Conservation (phyloP, 2,329 filamentous ascomycete genomes). For the Sordariomycetes sp. region DNA sequence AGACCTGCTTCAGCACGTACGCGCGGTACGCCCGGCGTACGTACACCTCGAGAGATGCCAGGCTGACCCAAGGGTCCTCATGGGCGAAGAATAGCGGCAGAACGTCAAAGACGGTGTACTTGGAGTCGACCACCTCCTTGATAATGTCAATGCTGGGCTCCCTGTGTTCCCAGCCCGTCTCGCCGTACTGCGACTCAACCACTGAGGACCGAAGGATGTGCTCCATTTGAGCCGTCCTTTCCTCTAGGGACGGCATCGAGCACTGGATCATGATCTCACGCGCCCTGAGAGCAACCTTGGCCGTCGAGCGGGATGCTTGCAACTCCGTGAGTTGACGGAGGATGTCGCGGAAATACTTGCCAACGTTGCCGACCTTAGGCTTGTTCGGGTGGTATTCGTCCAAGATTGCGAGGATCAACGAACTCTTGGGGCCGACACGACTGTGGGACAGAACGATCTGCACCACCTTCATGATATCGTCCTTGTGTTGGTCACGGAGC, state of each 20-base stretch:
- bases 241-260: conserved; percentile 87
- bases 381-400: conserved; percentile 93
- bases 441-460: conserved; percentile 89
- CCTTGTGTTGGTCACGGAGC: conserved; percentile 92
- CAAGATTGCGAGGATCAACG: conserved; percentile 78
- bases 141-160: conserved; percentile 82
- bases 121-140: conserved; percentile 96
- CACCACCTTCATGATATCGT: conserved; percentile 73
- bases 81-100: conserved; percentile 91
- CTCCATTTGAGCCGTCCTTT: conserved; percentile 93
- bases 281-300: conserved; percentile 94
- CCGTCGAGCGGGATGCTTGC: conserved; percentile 64
- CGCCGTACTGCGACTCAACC: conserved; percentile 91
- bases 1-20: conserved; percentile 77
- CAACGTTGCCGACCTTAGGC: conserved; percentile 76
- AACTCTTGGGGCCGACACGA: conserved; percentile 85
- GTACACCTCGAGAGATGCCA: conserved; percentile 92
- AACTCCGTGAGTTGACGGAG: conserved; percentile 84
- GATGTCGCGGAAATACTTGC: conserved; percentile 71
- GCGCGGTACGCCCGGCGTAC: conserved; percentile 93
- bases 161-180: conserved; percentile 92
- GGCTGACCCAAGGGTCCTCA: conserved; percentile 82
- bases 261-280: conserved; percentile 96
- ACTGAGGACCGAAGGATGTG: conserved; percentile 94
- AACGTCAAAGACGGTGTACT: conserved; percentile 97